Percentiles rank a stretch among this genome's conserved stretches.
phyloP scores from a whole-genome alignment of 305 asterid species.

The Rubia tinctorum region DNA sequence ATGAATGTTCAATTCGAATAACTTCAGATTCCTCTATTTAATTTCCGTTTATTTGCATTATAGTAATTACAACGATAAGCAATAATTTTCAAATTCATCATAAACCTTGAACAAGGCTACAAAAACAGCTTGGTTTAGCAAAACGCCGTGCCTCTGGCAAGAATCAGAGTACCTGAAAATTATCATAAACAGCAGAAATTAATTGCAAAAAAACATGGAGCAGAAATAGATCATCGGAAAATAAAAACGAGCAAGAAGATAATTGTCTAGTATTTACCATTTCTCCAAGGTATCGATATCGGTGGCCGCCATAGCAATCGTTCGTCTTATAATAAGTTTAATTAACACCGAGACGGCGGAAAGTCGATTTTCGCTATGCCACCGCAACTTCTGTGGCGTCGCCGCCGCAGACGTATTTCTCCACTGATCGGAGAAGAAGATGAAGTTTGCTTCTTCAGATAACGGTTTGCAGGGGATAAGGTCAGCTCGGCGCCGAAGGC shows the following conservation, averaged over 20 bases:
- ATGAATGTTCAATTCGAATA: background rate
- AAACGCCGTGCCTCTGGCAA: conserved; percentile 53
- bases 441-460: background rate
- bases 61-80: background rate
- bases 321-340: background rate
- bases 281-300: conserved; percentile 26
- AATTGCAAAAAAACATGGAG: background rate
- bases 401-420: background rate
- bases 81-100: conserved; percentile 10
- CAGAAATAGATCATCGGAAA: background rate
- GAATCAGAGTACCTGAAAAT: conserved; percentile 62
- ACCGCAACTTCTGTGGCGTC: background rate
- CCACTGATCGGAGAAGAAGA: background rate
- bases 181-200: background rate
- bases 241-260: background rate
- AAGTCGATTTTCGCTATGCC: background rate
- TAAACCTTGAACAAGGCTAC: conserved; percentile 74
- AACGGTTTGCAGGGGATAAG: background rate
- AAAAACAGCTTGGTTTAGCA: conserved; percentile 52
- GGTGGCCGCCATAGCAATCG: conserved; percentile 22
- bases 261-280: conserved; percentile 14
- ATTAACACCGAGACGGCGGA: background rate
- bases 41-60: background rate
- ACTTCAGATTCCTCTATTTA: background rate
- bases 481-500: background rate